phyloP scores from a whole-genome alignment of 805 yeast genomes.

The Sporopachydermia lactativora region DNA sequence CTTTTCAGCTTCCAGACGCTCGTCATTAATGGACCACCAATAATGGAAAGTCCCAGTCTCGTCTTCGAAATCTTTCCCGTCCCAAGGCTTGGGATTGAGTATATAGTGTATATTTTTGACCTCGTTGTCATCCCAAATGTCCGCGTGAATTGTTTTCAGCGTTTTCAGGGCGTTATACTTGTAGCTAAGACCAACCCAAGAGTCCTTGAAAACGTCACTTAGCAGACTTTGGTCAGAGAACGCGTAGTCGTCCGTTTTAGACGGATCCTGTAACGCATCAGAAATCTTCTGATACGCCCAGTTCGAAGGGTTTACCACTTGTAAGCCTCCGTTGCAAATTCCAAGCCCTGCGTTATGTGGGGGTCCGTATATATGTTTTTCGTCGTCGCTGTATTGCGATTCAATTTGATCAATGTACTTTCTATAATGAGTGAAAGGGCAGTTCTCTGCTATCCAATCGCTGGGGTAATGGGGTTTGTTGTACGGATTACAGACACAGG shows the following conservation, averaged over 20 bases:
- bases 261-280: slow-evolving; percentile 24
- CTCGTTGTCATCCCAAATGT: slow-evolving; percentile 31
- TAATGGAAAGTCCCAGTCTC: slow-evolving; percentile 26
- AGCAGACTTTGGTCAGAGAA: slow-evolving; percentile 47
- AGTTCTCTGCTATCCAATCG: slow-evolving; percentile 37
- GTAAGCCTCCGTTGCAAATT: slow-evolving; percentile 46
- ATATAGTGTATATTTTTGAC: slow-evolving; percentile 47
- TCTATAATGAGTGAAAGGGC: slow-evolving; percentile 31
- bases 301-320: slow-evolving; percentile 31
- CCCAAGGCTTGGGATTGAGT: slow-evolving; percentile 49
- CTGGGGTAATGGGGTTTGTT: slow-evolving; percentile 36
- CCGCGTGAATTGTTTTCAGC: slow-evolving; percentile 27
- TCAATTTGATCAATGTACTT: slow-evolving; percentile 10
- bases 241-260: slow-evolving; percentile 26
- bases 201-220: slow-evolving; percentile 34
- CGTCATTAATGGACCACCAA: slow-evolving; percentile 36
- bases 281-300: slow-evolving; percentile 26
- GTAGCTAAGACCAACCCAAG: slow-evolving; percentile 39
- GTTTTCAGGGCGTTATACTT: slow-evolving; percentile 45
- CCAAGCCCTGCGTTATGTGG: slow-evolving; percentile 26
- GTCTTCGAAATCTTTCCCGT: slow-evolving; percentile 19
- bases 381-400: slow-evolving; percentile 10
- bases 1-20: slow-evolving; percentile 15
- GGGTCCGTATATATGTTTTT: slow-evolving; percentile 25
- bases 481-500: slow-evolving; percentile 50